A percentile compares a stretch with the other conserved stretches of the same genome.
These are phyloP conservation scores for Scenedesmus sp. DNA, from an alignment of 163 green algal species.

Conservation along the genomic window DNA sequence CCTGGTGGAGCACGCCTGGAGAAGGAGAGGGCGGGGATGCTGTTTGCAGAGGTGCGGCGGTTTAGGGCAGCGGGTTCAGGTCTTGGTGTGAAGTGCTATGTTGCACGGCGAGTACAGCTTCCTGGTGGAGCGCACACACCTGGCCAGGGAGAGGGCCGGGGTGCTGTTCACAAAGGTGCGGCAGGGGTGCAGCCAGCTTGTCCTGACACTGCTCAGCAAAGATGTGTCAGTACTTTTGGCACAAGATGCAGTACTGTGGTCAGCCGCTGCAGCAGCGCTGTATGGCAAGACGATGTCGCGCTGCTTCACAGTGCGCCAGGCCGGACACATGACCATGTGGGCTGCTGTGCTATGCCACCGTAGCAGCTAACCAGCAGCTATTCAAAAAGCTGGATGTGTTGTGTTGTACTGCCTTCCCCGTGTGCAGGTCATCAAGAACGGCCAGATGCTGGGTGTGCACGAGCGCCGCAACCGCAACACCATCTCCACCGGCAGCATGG, in stretches of 20 bases:
- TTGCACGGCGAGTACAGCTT: neutral
- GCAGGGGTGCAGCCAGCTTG: neutral
- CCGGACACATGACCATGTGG: neutral
- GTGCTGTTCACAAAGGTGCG: conserved; percentile 77
- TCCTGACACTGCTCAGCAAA: neutral
- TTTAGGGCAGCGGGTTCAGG: neutral
- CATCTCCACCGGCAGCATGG: conserved; percentile 72
- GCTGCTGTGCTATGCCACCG: too few species aligned
- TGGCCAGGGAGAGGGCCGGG: conserved; percentile 1
- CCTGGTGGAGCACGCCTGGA: neutral
- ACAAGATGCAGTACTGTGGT: too few species aligned
- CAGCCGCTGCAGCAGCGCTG: too few species aligned
- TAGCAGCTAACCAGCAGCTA: too few species aligned
- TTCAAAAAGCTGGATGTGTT: neutral
- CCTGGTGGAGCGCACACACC: neutral
- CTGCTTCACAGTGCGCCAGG: too few species aligned
- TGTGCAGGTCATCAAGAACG: conserved; percentile 94
- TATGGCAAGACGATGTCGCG: too few species aligned
- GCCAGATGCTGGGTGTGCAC: conserved; percentile 95
- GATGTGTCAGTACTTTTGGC: too few species aligned
- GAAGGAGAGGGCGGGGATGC: neutral
- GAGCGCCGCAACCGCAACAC: conserved; percentile 84
- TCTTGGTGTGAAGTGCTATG: neutral
- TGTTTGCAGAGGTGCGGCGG: neutral
- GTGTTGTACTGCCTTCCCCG: neutral